These are phyloP conservation scores for Penicillium sp. DNA, from an alignment of 2,329 filamentous ascomycete genomes.

Conservation along the genomic window DNA sequence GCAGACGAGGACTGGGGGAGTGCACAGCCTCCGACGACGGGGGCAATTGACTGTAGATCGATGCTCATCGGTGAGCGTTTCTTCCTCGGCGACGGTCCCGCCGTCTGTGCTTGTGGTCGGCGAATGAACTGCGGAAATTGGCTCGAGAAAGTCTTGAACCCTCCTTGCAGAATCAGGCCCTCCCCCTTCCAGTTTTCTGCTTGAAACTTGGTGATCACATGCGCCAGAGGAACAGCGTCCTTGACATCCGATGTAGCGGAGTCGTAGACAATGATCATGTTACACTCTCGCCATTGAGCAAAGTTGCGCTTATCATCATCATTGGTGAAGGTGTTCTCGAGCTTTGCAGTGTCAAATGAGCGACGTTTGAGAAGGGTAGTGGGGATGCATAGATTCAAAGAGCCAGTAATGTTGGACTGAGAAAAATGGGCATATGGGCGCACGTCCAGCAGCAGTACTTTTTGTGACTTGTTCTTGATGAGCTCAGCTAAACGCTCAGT, in stretches of 20 bases:
- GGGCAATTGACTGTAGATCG: conserved; percentile 61
- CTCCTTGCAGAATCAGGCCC: conserved; percentile 75
- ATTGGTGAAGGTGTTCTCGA: conserved; percentile 81
- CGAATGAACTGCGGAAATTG: conserved; percentile 59
- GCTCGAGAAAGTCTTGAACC: conserved; percentile 73
- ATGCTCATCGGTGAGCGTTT: conserved; percentile 56
- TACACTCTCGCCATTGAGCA: conserved; percentile 71
- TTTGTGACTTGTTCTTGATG: conserved; percentile 53
- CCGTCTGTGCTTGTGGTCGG: conserved; percentile 29
- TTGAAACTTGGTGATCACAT: conserved; percentile 91
- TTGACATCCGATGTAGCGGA: conserved; percentile 72
- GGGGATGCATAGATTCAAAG: conserved; percentile 90
- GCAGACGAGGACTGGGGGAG: conserved; percentile 69
- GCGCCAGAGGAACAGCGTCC: conserved; percentile 77
- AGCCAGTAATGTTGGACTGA: conserved; percentile 72
- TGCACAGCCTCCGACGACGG: conserved; percentile 85
- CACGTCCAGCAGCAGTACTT: conserved; percentile 77
- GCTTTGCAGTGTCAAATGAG: conserved; percentile 84
- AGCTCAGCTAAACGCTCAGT: conserved; percentile 59
- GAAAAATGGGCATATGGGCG: conserved; percentile 83
- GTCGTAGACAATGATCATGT: conserved; percentile 86
- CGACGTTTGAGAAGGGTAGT: conserved; percentile 89
- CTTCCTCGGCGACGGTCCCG: conserved; percentile 43
- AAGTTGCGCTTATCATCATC: conserved; percentile 72
- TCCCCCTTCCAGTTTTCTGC: conserved; percentile 78